A percentile compares a stretch with the other conserved stretches of the same genome.
These are phyloP conservation scores for Cucurbitaria berberidis DNA, from an alignment of 2,329 filamentous ascomycete genomes.

Conservation along the genomic window DNA sequence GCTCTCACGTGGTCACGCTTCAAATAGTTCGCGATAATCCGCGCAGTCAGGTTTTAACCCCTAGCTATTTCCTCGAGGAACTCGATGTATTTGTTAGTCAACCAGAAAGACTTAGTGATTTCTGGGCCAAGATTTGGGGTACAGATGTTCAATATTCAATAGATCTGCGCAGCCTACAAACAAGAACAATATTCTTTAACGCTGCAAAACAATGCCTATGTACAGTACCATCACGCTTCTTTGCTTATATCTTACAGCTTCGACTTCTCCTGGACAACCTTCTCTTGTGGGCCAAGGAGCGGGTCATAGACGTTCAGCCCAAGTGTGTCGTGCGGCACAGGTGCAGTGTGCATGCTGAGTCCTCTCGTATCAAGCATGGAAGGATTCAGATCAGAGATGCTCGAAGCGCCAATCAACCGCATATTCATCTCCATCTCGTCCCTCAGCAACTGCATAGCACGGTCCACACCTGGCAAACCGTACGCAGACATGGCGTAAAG, in stretches of 20 bases:
- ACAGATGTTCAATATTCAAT: background rate
- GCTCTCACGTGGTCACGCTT: conserved; percentile 22
- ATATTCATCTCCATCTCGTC: conserved; percentile 99
- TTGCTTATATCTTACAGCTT: conserved; percentile 41
- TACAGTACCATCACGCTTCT: conserved; percentile 3
- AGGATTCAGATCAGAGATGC: conserved; percentile 77
- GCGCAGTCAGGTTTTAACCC: background rate
- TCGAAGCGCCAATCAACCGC: conserved; percentile 83
- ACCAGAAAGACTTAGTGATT: background rate
- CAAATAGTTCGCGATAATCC: background rate
- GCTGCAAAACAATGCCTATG: conserved; percentile 11
- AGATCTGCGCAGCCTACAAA: background rate
- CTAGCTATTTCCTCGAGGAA: background rate
- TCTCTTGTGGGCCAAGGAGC: conserved; percentile 53
- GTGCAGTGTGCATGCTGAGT: conserved; percentile 65
- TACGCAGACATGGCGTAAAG: conserved; percentile 96
- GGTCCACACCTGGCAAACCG: conserved; percentile 82
- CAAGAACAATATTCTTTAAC: conserved; percentile 8
- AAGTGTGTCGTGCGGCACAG: conserved; percentile 67
- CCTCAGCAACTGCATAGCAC: conserved; percentile 86
- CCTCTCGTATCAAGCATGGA: conserved; percentile 79
- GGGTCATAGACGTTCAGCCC: conserved; percentile 63
- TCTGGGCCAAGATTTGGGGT: background rate
- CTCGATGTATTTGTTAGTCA: background rate
- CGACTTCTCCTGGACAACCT: conserved; percentile 42